Evolutionary conservation across 805 yeast species (phyloP), one percentile per base, ranked within the genome.

Genomic region (Zygotorulaspora danielsina): DNA sequence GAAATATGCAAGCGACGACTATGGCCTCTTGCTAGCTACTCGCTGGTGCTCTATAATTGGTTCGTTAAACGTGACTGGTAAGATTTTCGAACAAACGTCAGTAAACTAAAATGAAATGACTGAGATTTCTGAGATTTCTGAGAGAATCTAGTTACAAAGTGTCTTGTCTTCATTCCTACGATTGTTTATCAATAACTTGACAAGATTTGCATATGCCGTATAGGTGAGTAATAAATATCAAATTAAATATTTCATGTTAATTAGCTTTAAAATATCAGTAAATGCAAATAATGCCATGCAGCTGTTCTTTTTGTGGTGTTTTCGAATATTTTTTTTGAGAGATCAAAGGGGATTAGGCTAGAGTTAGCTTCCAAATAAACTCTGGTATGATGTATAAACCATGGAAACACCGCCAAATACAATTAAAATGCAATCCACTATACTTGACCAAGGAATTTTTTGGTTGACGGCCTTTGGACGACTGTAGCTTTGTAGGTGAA

Each of bases 331-430:
- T 7, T 24, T 7, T 24, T 24, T 24, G 8, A 24, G 7, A 5
- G 11, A 7, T 24, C n/a, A n/a, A n/a, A n/a, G n/a, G n/a, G n/a
- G n/a, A 10, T 5, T 12, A n/a, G 15, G 6, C 12, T 53, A 4
- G 52, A 51, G 18, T 35, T 29, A 40, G 11, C 30, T 21, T 7
- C 38, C 33, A 34, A 57, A 51, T 6, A 78, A 46, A 34, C 81
- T 71, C 50, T 79, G 81, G 41, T 70, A 76, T 0, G 88, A 76
- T 1, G 89, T 84, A 57, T 82, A 84, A 1, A 71, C 51, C 79
- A 83, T 74, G 4, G 84, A 78, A 10, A 70, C 49, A 1, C 68
- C 72, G 2, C 94, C 94, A 44, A 81, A 58, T 0, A 67, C 21
- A 2, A 78, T 69, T 48, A 84, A 60, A 2, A 66, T 30, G 22